Evolutionary conservation across 495 filamentous ascomycete species (phyloP).

Genomic region (Podospora pseudoanserina): DNA sequence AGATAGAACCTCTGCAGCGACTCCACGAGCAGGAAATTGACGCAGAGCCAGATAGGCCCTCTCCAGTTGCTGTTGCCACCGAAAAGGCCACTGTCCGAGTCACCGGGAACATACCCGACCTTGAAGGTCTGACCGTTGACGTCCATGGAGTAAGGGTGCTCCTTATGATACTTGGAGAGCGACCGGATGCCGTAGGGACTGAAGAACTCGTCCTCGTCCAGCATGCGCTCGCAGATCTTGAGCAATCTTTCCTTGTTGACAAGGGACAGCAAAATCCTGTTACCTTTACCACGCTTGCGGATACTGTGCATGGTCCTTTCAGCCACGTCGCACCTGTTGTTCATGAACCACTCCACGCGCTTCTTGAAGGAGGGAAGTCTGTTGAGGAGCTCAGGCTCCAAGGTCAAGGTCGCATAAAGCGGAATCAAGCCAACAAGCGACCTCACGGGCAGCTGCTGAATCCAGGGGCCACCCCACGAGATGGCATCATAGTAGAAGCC

Average conservation of each 20-base stretch:
- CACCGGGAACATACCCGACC: constrained; percentile 86
- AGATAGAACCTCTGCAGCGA: constrained; percentile 89
- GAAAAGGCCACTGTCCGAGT: constrained; percentile 90
- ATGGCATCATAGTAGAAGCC: constrained; percentile 99
- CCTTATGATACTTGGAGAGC: constrained; percentile 86
- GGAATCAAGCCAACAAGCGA: constrained; percentile 93
- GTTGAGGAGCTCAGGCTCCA: constrained; percentile 91
- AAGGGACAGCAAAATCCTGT: constrained; percentile 78
- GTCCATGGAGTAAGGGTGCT: constrained; percentile 90
- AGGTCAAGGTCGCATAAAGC: constrained; percentile 82
- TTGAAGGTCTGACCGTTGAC: constrained; percentile 88
- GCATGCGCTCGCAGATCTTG: constrained; percentile 84
- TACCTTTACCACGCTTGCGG: constrained; percentile 78
- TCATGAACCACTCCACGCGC: constrained; percentile 87
- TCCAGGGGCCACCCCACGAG: constrained; percentile 87
- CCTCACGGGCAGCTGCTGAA: constrained; percentile 84
- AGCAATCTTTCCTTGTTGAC: constrained; percentile 84
- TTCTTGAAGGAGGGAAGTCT: constrained; percentile 92
- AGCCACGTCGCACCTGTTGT: constrained; percentile 76
- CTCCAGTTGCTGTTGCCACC: constrained; percentile 98
- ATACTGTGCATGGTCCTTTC: constrained; percentile 93
- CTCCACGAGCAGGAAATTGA: constrained; percentile 93
- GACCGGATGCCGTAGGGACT: constrained; percentile 88
- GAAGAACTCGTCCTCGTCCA: constrained; percentile 91
- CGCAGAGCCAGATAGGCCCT: constrained; percentile 88